A percentile compares a stretch with the other conserved stretches of the same genome.
Evolutionary conservation across 176 grass and related monocot genomes (phyloP).

Genomic region (Cenchrus fungigraminus): DNA sequence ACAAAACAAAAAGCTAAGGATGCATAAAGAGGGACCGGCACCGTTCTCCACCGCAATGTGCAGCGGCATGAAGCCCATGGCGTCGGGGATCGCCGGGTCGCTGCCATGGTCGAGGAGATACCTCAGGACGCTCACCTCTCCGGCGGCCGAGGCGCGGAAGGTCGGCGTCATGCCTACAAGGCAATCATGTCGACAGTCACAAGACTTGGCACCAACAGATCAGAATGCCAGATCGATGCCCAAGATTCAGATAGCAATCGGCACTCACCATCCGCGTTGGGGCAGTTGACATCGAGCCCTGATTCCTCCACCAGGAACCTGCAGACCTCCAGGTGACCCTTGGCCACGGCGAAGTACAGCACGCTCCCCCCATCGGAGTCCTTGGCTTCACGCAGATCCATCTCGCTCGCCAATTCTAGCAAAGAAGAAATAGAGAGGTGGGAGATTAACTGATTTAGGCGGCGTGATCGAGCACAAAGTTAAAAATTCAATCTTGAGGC

Average conservation of each 20-base stretch:
- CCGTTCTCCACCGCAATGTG: constrained; percentile 41
- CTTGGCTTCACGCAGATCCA: constrained; percentile 40
- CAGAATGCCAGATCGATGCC: background rate
- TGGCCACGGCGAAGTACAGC: constrained; percentile 40
- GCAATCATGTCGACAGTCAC: background rate
- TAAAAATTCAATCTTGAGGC: background rate
- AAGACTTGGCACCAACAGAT: background rate
- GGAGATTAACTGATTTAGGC: background rate
- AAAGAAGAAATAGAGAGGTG: too few species aligned
- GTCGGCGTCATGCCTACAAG: constrained; percentile 29
- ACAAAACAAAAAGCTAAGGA: background rate
- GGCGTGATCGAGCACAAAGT: background rate
- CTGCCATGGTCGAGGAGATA: constrained; percentile 51
- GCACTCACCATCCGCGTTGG: background rate
- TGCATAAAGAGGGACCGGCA: background rate
- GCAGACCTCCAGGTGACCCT: constrained; percentile 42
- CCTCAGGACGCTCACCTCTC: background rate
- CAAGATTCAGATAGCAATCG: background rate
- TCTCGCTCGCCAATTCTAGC: constrained; percentile 11
- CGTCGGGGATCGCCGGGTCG: constrained; percentile 25
- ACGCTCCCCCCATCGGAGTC: constrained; percentile 1
- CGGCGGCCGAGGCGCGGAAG: background rate
- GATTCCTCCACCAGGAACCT: constrained; percentile 51
- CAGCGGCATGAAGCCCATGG: constrained; percentile 29
- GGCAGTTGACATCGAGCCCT: constrained; percentile 39